Conservation (phyloP, 139 green algal species). For the Chlamydomonas asymmetrica region DNA sequence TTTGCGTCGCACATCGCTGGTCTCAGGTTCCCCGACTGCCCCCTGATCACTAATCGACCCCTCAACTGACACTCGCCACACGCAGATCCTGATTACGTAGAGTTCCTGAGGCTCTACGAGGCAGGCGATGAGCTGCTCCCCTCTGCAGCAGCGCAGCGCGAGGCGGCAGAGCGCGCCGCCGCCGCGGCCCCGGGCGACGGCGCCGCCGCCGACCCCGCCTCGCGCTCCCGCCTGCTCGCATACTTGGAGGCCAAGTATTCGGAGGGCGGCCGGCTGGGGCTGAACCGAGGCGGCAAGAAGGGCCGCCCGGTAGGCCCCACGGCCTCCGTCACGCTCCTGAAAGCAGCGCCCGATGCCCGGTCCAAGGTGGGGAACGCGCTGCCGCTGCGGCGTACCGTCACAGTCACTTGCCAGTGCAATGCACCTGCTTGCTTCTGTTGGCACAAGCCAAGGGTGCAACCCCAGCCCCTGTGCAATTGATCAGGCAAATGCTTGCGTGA, state of each 20-base stretch:
- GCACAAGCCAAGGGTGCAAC: too few species aligned
- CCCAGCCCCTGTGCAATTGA: too few species aligned
- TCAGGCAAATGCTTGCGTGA: too few species aligned
- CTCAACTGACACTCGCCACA: background rate
- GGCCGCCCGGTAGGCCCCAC: too few species aligned
- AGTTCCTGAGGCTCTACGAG: slow-evolving; percentile 59
- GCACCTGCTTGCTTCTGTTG: too few species aligned
- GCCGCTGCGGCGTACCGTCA: too few species aligned
- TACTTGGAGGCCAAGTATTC: slow-evolving; percentile 17
- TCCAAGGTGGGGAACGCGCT: too few species aligned
- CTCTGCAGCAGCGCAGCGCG: slow-evolving; percentile 39
- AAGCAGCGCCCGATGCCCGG: too few species aligned
- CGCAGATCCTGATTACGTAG: slow-evolving; percentile 69
- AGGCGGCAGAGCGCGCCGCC: background rate
- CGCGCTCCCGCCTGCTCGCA: background rate
- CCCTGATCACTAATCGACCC: background rate
- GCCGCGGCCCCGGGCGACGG: background rate
- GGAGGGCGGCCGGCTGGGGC: slow-evolving; percentile 17
- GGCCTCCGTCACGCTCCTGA: too few species aligned
- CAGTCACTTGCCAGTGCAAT: too few species aligned
- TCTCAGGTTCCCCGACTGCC: background rate
- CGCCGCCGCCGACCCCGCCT: slow-evolving; percentile 1
- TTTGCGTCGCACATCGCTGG: background rate
- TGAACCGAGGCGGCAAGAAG: slow-evolving; percentile 5
- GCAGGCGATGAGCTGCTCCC: slow-evolving; percentile 44